These are phyloP conservation scores for Dactylellina drechsleri DNA, from an alignment of 2,329 filamentous ascomycete species.

Conservation along the genomic window DNA sequence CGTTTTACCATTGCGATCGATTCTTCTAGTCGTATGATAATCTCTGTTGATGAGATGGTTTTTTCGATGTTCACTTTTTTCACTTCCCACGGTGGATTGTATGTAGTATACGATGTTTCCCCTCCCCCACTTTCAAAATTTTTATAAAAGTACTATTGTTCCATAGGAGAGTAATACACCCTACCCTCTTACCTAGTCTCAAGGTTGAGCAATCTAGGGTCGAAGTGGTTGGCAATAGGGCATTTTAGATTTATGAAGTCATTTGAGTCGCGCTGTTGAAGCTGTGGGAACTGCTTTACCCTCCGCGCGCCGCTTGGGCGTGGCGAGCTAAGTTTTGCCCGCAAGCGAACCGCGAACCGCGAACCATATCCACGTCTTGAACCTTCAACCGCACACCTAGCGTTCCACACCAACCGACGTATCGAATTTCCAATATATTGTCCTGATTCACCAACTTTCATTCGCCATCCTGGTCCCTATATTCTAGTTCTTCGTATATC, in stretches of 20 bases:
- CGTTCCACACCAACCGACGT: not conserved
- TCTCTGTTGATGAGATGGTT: slow-evolving; percentile 17
- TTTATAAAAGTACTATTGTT: no score
- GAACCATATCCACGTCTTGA: no score
- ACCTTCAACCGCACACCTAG: not conserved
- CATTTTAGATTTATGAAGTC: no score
- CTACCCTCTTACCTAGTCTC: no score
- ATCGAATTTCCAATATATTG: not conserved
- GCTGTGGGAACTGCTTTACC: no score
- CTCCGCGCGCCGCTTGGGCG: no score
- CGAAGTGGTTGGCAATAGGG: no score
- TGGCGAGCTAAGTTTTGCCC: not conserved
- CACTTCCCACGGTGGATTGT: slow-evolving; percentile 13
- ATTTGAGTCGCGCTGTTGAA: no score
- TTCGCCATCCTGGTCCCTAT: not conserved
- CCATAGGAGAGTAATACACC: no score
- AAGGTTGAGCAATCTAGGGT: no score
- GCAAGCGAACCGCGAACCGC: no score
- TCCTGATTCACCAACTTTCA: not conserved
- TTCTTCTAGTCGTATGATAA: not conserved
- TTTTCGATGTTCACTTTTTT: slow-evolving; percentile 2
- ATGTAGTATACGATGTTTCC: slow-evolving; percentile 34
- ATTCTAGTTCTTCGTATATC: not conserved
- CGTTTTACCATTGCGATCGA: slow-evolving; percentile 4
- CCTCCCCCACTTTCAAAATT: no score